phyloP scores from a whole-genome alignment of 1,139 yeast genomes.

The Zygosaccharomyces sapae region DNA sequence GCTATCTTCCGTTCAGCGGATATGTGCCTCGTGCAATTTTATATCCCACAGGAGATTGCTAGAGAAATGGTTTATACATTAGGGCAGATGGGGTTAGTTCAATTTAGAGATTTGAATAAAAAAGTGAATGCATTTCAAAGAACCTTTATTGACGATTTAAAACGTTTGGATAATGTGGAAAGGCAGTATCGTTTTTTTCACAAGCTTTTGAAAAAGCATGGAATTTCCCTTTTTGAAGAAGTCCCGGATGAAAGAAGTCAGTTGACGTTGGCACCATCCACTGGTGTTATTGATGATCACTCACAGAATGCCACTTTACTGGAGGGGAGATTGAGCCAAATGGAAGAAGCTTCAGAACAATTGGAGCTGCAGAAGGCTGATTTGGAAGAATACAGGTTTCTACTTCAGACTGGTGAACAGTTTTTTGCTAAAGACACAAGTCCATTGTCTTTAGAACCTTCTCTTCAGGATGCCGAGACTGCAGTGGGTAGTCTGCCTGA shows the following conservation, averaged over 20 bases:
- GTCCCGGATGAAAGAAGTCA: conserved; percentile 23
- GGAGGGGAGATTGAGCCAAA: conserved; percentile 55
- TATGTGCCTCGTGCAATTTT: conserved; percentile 88
- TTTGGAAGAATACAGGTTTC: conserved; percentile 61
- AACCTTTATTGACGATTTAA: conserved; percentile 75
- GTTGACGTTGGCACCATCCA: conserved; percentile 39
- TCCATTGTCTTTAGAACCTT: conserved; percentile 25
- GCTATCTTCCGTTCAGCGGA: conserved; percentile 89
- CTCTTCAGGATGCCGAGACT: conserved; percentile 20
- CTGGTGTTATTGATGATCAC: conserved; percentile 72
- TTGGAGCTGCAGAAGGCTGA: conserved; percentile 53
- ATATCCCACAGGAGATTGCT: conserved; percentile 85
- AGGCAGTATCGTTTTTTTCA: conserved; percentile 49
- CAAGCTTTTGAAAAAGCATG: conserved; percentile 46
- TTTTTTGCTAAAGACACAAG: conserved; percentile 51
- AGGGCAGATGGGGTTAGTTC: conserved; percentile 79
- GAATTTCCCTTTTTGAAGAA: conserved; percentile 46
- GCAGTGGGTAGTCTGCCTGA: conserved; percentile 20
- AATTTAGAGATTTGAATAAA: conserved; percentile 84
- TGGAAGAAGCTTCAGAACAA: conserved; percentile 53
- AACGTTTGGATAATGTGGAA: conserved; percentile 60
- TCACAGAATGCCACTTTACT: conserved; percentile 59
- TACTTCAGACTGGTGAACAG: conserved; percentile 61
- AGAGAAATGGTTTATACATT: conserved; percentile 78
- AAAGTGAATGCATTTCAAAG: conserved; percentile 80